Evolutionary conservation across 2,329 filamentous ascomycete species (phyloP).

Genomic region (Colletotrichum coccodes): DNA sequence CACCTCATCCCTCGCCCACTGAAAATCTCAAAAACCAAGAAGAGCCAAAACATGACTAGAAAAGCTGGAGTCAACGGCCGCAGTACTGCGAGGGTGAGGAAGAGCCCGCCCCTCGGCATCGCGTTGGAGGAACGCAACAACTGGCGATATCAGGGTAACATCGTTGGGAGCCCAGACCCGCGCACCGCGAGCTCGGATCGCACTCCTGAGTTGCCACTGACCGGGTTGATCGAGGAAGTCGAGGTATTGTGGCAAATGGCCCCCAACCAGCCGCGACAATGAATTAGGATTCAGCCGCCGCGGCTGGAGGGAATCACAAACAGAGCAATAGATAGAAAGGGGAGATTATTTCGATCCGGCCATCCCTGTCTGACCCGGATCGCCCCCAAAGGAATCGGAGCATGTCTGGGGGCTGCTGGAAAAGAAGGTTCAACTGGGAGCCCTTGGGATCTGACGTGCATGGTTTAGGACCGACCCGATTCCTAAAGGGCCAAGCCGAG

Average conservation of each 20-base stretch:
- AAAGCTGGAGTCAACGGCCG: not conserved
- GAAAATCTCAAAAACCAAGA: not conserved
- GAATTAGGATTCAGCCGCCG: not conserved
- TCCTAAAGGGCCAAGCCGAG: not conserved
- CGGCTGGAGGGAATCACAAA: not conserved
- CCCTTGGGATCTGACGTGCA: conserved; percentile 17
- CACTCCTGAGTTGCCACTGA: conserved; percentile 10
- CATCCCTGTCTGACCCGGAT: not conserved
- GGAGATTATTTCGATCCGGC: not conserved
- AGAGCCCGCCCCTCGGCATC: not conserved
- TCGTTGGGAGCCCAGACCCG: not conserved
- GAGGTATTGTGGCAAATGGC: conserved; percentile 27
- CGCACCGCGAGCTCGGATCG: not conserved
- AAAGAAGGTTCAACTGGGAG: not conserved
- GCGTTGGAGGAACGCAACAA: conserved; percentile 7
- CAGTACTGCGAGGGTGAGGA: not conserved
- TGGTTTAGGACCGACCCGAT: not conserved
- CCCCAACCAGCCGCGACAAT: not conserved
- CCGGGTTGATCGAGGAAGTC: conserved; percentile 29
- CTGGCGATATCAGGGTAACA: not conserved
- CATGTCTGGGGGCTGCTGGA: not conserved
- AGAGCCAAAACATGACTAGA: not conserved
- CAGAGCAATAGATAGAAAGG: not conserved
- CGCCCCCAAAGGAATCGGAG: not conserved
- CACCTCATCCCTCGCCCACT: not conserved